Conservation (phyloP, 2,329 filamentous ascomycete species). For the Trichoderma cornu-damae region DNA sequence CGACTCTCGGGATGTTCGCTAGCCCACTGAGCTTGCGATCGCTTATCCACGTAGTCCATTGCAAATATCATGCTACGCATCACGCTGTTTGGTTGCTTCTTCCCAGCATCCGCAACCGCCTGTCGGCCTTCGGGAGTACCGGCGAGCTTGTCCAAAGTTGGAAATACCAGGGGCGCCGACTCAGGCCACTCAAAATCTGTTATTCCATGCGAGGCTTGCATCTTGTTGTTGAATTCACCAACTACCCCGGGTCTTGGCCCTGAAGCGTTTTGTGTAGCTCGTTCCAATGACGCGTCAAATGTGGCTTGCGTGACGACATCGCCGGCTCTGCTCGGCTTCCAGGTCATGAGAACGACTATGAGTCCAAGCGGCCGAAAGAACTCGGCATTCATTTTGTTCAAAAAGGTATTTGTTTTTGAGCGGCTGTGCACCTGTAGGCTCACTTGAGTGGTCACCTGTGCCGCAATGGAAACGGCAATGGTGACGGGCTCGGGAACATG, state of each 20-base stretch:
- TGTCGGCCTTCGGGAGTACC: slow-evolving; percentile 4
- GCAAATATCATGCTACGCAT: slow-evolving; percentile 18
- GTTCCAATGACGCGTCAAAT: slow-evolving; percentile 27
- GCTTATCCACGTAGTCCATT: slow-evolving; percentile 24
- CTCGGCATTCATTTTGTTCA: slow-evolving; percentile 51
- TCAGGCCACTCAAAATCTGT: slow-evolving; percentile 39
- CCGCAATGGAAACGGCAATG: slow-evolving; percentile 39
- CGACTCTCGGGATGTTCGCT: slow-evolving; percentile 21
- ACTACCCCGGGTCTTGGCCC: background rate
- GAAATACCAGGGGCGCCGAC: slow-evolving; percentile 46
- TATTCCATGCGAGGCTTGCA: slow-evolving; percentile 36
- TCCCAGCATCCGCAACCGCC: background rate
- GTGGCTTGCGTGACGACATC: slow-evolving; percentile 27
- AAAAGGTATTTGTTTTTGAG: slow-evolving; percentile 46
- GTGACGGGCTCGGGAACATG: slow-evolving; percentile 38
- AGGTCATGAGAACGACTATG: slow-evolving; percentile 47
- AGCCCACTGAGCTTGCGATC: slow-evolving; percentile 24
- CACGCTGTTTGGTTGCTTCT: slow-evolving; percentile 9
- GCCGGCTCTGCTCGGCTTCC: slow-evolving; percentile 38
- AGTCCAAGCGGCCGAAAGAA: slow-evolving; percentile 55
- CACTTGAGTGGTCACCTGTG: slow-evolving; percentile 39
- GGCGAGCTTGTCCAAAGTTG: slow-evolving; percentile 34
- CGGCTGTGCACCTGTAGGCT: slow-evolving; percentile 39
- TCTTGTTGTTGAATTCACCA: slow-evolving; percentile 20
- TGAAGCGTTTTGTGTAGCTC: slow-evolving; percentile 18